Evolutionary conservation across 371 early-diverging fungal genomes (phyloP).

Genomic region (Cokeromyces recurvatus): DNA sequence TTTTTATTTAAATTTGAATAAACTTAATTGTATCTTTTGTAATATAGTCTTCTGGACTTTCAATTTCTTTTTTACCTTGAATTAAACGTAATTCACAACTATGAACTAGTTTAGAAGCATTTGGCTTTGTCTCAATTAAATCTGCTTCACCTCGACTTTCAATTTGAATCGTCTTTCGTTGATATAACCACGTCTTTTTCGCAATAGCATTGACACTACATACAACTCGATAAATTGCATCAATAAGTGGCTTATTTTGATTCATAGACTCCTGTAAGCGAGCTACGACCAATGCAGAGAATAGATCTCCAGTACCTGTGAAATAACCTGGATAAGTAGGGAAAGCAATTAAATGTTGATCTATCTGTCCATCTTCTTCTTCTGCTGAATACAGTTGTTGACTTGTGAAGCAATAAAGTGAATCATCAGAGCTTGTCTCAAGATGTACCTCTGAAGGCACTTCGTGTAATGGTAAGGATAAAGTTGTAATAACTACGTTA

Average conservation of each 20-base stretch:
- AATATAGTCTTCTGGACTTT: constrained; percentile 42
- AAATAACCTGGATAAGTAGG: constrained; percentile 75
- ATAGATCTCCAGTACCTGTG: constrained; percentile 92
- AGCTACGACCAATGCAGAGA: constrained; percentile 74
- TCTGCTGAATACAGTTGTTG: no score
- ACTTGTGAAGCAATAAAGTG: constrained; percentile 39
- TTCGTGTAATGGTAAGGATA: constrained; percentile 31
- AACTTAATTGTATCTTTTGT: constrained; percentile 1
- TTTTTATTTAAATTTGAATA: not conserved
- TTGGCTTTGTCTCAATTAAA: constrained; percentile 21
- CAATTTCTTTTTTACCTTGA: constrained; percentile 61
- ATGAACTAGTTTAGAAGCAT: constrained; percentile 39
- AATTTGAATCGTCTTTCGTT: constrained; percentile 18
- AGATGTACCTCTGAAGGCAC: constrained; percentile 28
- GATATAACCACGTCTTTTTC: constrained; percentile 50
- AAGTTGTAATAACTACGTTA: constrained; percentile 75
- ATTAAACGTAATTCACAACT: constrained; percentile 63
- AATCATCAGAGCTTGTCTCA: constrained; percentile 10
- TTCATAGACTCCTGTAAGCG: constrained; percentile 28
- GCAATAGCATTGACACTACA: constrained; percentile 73
- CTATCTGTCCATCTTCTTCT: constrained; percentile 3
- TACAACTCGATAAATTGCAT: constrained; percentile 56
- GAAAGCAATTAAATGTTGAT: constrained; percentile 67
- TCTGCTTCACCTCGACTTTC: constrained; percentile 18
- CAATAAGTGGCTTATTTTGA: constrained; percentile 9